These are phyloP conservation scores for Spencermartinsiella ligniputridi DNA, from an alignment of 1,139 yeast species.

Conservation along the genomic window DNA sequence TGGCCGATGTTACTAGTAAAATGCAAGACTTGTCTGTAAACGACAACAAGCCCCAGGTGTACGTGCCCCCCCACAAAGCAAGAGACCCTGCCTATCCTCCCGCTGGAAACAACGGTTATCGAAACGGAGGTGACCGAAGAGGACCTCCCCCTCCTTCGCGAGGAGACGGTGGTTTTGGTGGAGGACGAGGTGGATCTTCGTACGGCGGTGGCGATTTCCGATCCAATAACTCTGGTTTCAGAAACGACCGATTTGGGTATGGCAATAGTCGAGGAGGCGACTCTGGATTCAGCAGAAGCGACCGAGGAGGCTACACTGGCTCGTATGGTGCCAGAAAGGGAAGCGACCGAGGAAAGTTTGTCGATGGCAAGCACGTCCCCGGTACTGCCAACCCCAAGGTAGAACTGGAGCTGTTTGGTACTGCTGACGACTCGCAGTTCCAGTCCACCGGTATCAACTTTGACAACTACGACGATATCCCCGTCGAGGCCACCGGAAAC, in stretches of 20 bases:
- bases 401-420: constrained; percentile 84
- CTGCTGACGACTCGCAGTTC: constrained; percentile 71
- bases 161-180: constrained; percentile 18
- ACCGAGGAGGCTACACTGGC: constrained; percentile 31
- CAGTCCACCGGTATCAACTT: constrained; percentile 97
- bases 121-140: constrained; percentile 23
- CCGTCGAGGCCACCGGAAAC: constrained; percentile 96
- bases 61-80: constrained; percentile 67
- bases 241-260: constrained; percentile 27
- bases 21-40: constrained; percentile 42
- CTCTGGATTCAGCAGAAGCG: constrained; percentile 26
- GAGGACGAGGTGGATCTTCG: constrained; percentile 17
- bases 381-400: constrained; percentile 65
- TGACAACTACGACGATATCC: constrained; percentile 97
- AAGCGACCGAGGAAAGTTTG: constrained; percentile 48
- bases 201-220: constrained; percentile 17
- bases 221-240: constrained; percentile 25
- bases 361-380: constrained; percentile 84
- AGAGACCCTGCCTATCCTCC: constrained; percentile 17
- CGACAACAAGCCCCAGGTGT: constrained; percentile 35
- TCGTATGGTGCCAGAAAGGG: constrained; percentile 37
- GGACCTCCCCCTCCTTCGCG: constrained; percentile 19
- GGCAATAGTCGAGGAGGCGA: constrained; percentile 23
- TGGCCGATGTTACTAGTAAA: constrained; percentile 44
- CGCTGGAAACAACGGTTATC: not conserved